A percentile compares a stretch with the other conserved stretches of the same genome.
phyloP scores from a whole-genome alignment of 2,329 filamentous ascomycete genomes.

The Ambrosiella beaveri region DNA sequence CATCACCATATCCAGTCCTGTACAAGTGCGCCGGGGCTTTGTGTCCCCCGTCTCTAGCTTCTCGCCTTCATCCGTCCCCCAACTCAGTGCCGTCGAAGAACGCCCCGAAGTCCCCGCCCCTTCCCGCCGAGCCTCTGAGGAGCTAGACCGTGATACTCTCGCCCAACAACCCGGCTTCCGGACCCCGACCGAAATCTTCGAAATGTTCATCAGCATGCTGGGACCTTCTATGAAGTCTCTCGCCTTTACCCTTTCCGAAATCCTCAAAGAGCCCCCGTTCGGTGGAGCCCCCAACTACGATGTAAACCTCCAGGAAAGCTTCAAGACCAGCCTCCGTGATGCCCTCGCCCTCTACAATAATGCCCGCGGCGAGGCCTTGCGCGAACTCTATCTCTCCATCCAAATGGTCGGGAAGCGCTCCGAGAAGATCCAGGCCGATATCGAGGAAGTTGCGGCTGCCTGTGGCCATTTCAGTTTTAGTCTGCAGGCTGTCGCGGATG shows the following conservation, averaged over 20 bases:
- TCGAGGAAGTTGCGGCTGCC: conserved; percentile 93
- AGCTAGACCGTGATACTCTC: conserved; percentile 7
- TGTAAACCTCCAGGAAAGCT: conserved; percentile 62
- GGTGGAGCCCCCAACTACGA: conserved; percentile 46
- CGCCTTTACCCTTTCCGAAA: conserved; percentile 77
- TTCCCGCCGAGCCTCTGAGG: conserved; percentile 6
- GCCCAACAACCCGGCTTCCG: conserved; percentile 25
- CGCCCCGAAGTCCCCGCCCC: conserved; percentile 1
- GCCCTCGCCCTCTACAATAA: conserved; percentile 65
- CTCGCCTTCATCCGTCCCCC: conserved; percentile 13
- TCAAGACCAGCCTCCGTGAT: conserved; percentile 61
- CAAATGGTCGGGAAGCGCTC: conserved; percentile 52
- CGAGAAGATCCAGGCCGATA: conserved; percentile 70
- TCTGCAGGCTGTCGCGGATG: conserved; percentile 75
- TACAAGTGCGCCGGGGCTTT: conserved; percentile 1
- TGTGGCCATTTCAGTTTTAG: conserved; percentile 95
- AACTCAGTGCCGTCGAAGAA: conserved; percentile 17
- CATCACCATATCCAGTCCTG: background rate
- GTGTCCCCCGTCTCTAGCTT: conserved; percentile 13
- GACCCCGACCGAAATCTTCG: conserved; percentile 70
- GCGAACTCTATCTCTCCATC: conserved; percentile 64
- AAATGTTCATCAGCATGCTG: conserved; percentile 71
- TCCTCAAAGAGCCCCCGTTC: conserved; percentile 76
- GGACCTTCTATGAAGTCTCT: conserved; percentile 93
- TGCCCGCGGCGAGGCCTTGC: conserved; percentile 58